Base-by-base conservation (phyloP, 768 basidiomycete species). In the Hygrocybe punicea region DNA sequence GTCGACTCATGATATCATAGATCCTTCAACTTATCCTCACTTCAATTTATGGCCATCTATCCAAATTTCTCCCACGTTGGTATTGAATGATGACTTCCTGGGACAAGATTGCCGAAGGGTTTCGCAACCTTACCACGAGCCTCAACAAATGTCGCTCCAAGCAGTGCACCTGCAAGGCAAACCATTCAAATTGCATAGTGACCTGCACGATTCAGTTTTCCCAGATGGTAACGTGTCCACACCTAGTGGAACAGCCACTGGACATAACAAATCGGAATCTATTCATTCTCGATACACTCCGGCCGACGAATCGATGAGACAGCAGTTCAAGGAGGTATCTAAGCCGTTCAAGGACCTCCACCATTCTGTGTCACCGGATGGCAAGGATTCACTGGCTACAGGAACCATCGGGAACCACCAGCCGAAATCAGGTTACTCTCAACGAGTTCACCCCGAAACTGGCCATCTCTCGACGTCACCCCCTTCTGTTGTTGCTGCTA, bases 1-100 rank as follows among this genome's bases (percentile, higher is more conserved):
- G 29, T 29, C 8, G 29, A 29, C 29, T 29, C 4, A 29, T 29
- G 29, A 29, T 29, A 4, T 29, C 29, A 29, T 44, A 72, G 74
- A 73, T 59, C 65, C 69, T 23, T 40, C 63, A 24, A 56, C 67
- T 39, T 78, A 77, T 60, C 75, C 77, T 23, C 56, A 69, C 55
- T 69, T 77, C 55, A 57, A 71, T 53, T 66, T 77, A 53, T 79
- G 77, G 62, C 72, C 75, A 49, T 57, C 57, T 6, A 42, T 23
- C 29, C 29, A 8, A 29, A 8, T 17, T 33, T 8, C 16, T 13
- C 25, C 25, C 6, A 35, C 29, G 33, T 25, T 4, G 23, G 13
- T 29, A 2, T 24, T 21, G 16, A 9, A 13, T 19, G 35, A 34
- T n/a, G 14, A 46, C 45, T 56, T 48, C 45, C 39, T 53, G 44